Conservation (phyloP, 164 flowering plant genomes). For the Amborella trichopoda region DNA sequence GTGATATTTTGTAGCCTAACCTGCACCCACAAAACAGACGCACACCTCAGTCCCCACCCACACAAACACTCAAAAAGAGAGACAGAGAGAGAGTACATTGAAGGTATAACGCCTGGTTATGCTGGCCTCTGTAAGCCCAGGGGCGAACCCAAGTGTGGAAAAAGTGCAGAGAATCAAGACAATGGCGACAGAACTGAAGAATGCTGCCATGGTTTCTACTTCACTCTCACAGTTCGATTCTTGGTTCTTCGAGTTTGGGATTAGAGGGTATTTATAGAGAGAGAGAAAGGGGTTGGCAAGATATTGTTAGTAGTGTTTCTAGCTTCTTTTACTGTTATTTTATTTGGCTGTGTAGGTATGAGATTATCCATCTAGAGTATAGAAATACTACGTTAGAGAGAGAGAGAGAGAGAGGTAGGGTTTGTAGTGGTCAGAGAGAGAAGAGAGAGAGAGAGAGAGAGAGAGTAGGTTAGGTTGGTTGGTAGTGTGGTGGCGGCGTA, state of each 20-base stretch:
- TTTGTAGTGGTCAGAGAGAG: too few relatives aligned
- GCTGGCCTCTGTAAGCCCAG: constrained; percentile 13
- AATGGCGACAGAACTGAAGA: constrained; percentile 6
- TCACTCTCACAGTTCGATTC: constrained; percentile 5
- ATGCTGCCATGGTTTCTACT: constrained; percentile 9
- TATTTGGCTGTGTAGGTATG: too few relatives aligned
- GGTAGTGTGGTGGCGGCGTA: too few relatives aligned
- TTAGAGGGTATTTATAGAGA: not conserved
- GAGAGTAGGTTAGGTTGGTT: constrained; percentile 1
- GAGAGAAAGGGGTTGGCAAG: not conserved
- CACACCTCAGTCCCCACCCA: not conserved
- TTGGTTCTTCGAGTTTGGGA: not conserved
- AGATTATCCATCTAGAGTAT: too few relatives aligned
- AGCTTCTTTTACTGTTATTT: too few relatives aligned
- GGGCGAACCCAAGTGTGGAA: constrained; percentile 7
- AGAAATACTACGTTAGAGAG: too few relatives aligned
- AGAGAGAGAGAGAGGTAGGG: too few relatives aligned
- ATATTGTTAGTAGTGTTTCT: not conserved
- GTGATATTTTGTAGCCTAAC: constrained; percentile 15
- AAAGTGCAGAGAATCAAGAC: constrained; percentile 2
- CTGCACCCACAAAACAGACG: not conserved
- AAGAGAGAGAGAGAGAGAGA: not conserved
- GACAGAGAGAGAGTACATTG: constrained; percentile 21
- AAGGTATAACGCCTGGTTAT: constrained; percentile 34
- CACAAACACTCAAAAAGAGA: not conserved